These are phyloP conservation scores for Meyerozyma athensensis DNA, from an alignment of 1,139 yeast species.

Conservation along the genomic window DNA sequence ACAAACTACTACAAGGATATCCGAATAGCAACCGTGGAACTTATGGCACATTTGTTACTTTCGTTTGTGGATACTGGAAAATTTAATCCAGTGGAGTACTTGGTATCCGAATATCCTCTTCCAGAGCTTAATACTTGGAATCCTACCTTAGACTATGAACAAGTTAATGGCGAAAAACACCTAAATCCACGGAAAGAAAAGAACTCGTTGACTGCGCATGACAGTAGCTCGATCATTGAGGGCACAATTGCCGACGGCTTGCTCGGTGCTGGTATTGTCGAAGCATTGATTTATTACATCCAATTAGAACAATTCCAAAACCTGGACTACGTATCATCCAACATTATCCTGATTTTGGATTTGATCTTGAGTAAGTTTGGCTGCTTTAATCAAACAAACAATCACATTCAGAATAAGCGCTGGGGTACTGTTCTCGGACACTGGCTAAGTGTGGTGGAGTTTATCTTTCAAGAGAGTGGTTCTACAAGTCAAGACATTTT, in stretches of 20 bases:
- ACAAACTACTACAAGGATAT: slow-evolving; percentile 32
- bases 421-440: slow-evolving; percentile 33
- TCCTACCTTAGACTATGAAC: not conserved
- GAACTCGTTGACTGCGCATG: slow-evolving; percentile 21
- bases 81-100: slow-evolving; percentile 32
- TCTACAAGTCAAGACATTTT: slow-evolving; percentile 36
- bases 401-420: slow-evolving; percentile 30
- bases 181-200: slow-evolving; percentile 15
- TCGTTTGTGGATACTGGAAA: slow-evolving; percentile 40
- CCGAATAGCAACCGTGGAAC: slow-evolving; percentile 35
- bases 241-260: slow-evolving; percentile 19
- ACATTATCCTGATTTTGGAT: slow-evolving; percentile 28
- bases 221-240: slow-evolving; percentile 24
- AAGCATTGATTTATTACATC: slow-evolving; percentile 32
- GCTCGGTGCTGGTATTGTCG: slow-evolving; percentile 30
- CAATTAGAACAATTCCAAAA: slow-evolving; percentile 43
- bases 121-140: slow-evolving; percentile 14
- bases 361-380: slow-evolving; percentile 29
- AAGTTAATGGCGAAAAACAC: not conserved
- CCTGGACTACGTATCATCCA: slow-evolving; percentile 30
- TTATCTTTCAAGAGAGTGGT: slow-evolving; percentile 36
- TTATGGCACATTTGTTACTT: slow-evolving; percentile 30
- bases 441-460: slow-evolving; percentile 29
- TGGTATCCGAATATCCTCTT: slow-evolving; percentile 26
- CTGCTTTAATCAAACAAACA: slow-evolving; percentile 15